phyloP scores from a whole-genome alignment of 306 rosid species.

The Hippophae tibetana region DNA sequence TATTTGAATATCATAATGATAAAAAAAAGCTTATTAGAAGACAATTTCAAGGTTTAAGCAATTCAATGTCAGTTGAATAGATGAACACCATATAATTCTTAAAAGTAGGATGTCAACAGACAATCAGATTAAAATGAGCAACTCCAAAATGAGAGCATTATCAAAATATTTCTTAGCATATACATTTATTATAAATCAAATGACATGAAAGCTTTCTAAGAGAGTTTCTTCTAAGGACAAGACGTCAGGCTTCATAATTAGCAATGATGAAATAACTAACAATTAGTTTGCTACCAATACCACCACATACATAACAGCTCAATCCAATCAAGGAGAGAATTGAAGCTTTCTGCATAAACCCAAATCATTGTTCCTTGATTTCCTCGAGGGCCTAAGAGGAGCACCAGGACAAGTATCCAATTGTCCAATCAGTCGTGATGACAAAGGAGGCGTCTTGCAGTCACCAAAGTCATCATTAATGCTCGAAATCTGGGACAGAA shows the following conservation, averaged over 20 bases:
- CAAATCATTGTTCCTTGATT: conserved; percentile 31
- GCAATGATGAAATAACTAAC: conserved; percentile 13
- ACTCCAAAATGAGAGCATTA: too few relatives aligned
- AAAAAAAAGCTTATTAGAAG: too few relatives aligned
- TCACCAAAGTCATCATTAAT: conserved; percentile 18
- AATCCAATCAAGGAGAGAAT: conserved; percentile 29
- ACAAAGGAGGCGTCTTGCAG: conserved; percentile 42
- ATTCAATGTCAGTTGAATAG: too few relatives aligned
- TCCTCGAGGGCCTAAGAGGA: conserved; percentile 36
- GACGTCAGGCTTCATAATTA: conserved; percentile 16
- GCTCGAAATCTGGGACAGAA: conserved; percentile 22
- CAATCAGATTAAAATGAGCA: too few relatives aligned
- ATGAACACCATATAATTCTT: too few relatives aligned
- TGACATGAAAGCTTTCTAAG: too few relatives aligned
- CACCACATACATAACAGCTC: conserved; percentile 2
- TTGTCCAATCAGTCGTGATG: conserved; percentile 18
- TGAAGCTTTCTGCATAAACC: conserved; percentile 70
- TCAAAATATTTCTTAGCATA: too few relatives aligned
- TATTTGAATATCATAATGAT: too few relatives aligned
- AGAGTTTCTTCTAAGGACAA: not conserved
- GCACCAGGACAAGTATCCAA: conserved; percentile 60
- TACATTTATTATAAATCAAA: too few relatives aligned
- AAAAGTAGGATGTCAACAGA: too few relatives aligned
- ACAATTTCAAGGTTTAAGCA: too few relatives aligned
- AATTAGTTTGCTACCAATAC: conserved; percentile 18